Evolutionary conservation across 257 asterid species (phyloP), one percentile per base, ranked within the genome.

Genomic region (Catharanthus roseus): DNA sequence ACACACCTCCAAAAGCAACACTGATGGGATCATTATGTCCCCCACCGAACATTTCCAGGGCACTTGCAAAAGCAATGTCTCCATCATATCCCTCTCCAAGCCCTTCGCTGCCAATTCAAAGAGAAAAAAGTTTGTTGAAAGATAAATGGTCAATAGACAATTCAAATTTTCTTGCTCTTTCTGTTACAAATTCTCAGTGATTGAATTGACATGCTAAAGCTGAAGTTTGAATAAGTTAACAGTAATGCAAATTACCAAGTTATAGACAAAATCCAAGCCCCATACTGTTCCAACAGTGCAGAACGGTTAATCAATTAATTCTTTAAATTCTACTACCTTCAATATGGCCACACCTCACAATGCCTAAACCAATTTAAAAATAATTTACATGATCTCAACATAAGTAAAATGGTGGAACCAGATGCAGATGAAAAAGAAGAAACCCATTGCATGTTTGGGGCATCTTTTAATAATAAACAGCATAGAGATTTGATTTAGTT

Each of bases 61-160:
- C 92, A 77, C 96, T 89, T 21, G 98, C 98, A 75, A 95, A 95
- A 78, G 96, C 98, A 79, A 95, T 92, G 78, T 95, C 99, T 71
- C 93, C 96, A 80, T 95, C 99, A 77, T 95, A 95, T 77, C 87
- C 98, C 88, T 95, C 99, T 72, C 99, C 99, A 42, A 95, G 97
- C 74, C 98, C 99, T 84, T 92, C 99, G 69, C 99, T 95, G 91
- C 72, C 78, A 71, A 65, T 65, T 68, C 63, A 73, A 72, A 50
- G 69, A 77, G 72, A 79, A 74, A 79, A 74, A 19, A 16, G 12
- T 67, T 19, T 0, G 3, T 67, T 47, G 56, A 47, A 19, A 62
- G 45, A 62, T 62, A 21, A 33, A 60, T 11, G 45, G 53, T 19
- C 29, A 44, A 49, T 34, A 62, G 28, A 42, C 19, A 10, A 61